Conservation (phyloP, 2,329 filamentous ascomycete species). For the Aspergillus sp. region DNA sequence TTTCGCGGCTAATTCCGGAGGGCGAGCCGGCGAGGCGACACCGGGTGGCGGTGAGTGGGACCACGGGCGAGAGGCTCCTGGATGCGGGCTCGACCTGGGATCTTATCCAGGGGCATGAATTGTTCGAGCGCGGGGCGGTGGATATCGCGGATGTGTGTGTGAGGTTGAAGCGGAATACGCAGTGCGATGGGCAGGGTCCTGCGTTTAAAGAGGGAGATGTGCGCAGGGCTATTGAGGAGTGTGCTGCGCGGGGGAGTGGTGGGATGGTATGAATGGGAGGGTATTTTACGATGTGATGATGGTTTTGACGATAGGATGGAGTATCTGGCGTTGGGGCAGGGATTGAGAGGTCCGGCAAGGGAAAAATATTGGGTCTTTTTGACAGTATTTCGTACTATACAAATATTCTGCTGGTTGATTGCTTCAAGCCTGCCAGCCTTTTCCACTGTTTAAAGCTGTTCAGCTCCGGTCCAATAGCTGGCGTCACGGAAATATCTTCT, state of each 20-base stretch:
- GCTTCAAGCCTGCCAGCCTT: no score
- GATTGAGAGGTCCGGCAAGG: no score
- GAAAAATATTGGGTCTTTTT: no score
- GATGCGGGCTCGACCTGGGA: constrained; percentile 81
- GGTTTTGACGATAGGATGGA: background rate
- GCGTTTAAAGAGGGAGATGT: constrained; percentile 76
- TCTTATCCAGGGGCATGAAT: constrained; percentile 68
- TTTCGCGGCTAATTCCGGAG: constrained; percentile 51
- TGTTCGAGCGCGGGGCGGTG: constrained; percentile 67
- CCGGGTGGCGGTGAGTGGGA: constrained; percentile 56
- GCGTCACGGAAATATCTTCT: no score
- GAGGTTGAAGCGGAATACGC: constrained; percentile 61
- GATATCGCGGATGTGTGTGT: constrained; percentile 77
- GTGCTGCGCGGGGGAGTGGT: constrained; percentile 66
- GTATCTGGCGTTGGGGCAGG: background rate
- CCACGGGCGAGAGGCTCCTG: constrained; percentile 57
- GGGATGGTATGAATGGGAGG: constrained; percentile 52
- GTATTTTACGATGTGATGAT: constrained; percentile 2
- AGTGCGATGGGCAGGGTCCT: constrained; percentile 79
- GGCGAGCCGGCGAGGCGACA: constrained; percentile 46
- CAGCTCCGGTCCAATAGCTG: no score
- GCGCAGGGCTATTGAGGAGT: constrained; percentile 64
- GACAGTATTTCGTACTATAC: no score
- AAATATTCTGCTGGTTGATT: no score
- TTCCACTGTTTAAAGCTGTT: no score